Base-by-base conservation (phyloP, 108 stramenopile species). In the Cyclotella sp. region DNA sequence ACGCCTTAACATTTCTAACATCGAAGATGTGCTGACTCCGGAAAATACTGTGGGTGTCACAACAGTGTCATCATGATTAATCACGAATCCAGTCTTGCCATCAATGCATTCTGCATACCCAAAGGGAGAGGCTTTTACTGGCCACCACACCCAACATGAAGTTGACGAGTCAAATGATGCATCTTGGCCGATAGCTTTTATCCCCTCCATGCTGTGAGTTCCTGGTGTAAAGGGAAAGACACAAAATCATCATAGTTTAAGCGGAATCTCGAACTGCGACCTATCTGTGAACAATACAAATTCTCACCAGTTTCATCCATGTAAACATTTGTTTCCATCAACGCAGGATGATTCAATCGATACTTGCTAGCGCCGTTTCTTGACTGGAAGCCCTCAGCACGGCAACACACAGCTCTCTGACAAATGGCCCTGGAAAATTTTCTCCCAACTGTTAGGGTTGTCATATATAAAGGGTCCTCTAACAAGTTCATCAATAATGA, bases 311-410 rank as follows among this genome's bases (percentile, higher is more conserved):
- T 46, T 30, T 91, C 92, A 68, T 94, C 91, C 79, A 95, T 73
- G 71, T 93, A 95, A 15, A 93, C 94, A 59, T 81, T 76, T 13
- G 92, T 95, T 19, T 90, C 92, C 91, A 95, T 90, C 53, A 95
- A 72, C 6, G 77, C 75, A 42, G 94, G 94, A 70, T 95, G 94
- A 47, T 92, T 83, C 30, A 90, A 51, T 60, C 57, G 71, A 61
- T 81, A 89, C 47, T 47, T 65, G 45, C 44, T 59, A 42, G 24
- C 13, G n/a, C 24, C 28, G 15, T 44, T 41, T 19, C 9, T 42
- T 19, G 39, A 42, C 59, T 49, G 47, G 60, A 76, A 67, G 55
- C 83, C 79, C 29, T 75, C 67, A 21, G 85, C 86, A 9, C 94
- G 89, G 82, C 94, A 95, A 64, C 94, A 95, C 12, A 95, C 75